Evolutionary conservation across 1,139 yeast species (phyloP).

Genomic region (Blastobotrys aristatus): DNA sequence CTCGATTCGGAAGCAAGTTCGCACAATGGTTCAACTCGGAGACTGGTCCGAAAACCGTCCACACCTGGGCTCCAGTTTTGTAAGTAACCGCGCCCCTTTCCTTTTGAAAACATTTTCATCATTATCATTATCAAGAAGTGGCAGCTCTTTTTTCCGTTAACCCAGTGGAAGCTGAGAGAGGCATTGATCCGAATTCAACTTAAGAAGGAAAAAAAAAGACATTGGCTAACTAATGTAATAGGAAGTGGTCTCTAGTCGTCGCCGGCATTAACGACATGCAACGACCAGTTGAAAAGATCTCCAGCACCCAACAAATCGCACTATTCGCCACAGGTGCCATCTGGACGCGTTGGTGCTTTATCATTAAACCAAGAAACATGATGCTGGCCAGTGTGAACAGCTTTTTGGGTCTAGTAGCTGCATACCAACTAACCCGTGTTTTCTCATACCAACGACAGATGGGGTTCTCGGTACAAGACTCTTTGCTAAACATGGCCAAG

Average conservation of each 20-base stretch:
- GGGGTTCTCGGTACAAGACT: constrained; percentile 50
- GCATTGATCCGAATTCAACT: no score
- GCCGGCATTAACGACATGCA: constrained; percentile 85
- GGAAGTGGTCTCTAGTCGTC: constrained; percentile 83
- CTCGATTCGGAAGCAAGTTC: constrained; percentile 43
- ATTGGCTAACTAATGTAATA: constrained; percentile 1
- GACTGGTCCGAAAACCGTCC: constrained; percentile 93
- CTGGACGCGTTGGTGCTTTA: constrained; percentile 99
- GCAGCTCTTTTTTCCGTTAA: no score
- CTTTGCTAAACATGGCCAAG: constrained; percentile 52
- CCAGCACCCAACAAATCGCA: constrained; percentile 91
- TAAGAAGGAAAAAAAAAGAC: not conserved
- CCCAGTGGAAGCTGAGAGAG: no score
- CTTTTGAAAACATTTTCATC: not conserved
- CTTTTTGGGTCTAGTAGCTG: constrained; percentile 88
- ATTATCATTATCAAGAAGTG: no score
- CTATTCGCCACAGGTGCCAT: constrained; percentile 87
- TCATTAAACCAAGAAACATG: constrained; percentile 81
- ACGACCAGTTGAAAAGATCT: constrained; percentile 87
- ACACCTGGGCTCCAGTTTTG: constrained; percentile 63
- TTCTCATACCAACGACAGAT: constrained; percentile 50
- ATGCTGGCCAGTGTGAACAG: constrained; percentile 90
- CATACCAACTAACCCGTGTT: constrained; percentile 73
- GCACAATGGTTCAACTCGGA: constrained; percentile 71
- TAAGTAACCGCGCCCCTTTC: no score